Evolutionary conservation across 345 rosid species (phyloP), one percentile per base, ranked within the genome.

Genomic region (Balakata baccata): DNA sequence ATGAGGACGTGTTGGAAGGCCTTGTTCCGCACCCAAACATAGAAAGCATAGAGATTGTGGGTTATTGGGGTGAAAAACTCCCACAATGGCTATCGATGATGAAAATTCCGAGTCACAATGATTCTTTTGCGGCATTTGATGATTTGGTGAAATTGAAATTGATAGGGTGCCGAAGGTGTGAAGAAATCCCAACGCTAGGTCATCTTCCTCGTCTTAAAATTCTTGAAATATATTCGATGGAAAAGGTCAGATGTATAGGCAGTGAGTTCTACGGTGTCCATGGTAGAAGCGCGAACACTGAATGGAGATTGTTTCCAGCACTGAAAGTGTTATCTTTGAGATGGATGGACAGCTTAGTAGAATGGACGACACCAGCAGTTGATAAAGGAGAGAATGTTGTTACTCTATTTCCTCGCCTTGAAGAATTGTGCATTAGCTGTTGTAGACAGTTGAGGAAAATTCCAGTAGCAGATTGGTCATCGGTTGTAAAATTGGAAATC

Each of bases 1-100:
- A 59, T 29, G 72, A 67, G 25, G 76, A 59, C 46, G 81, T 77
- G 4, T 39, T 77, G 18, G 74, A 77, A 53, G 71, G 73, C 18
- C 68, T 79, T 11, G 39, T 64, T 45, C 76, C 73, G 71, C 79
- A 51, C 17, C 22, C 9, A 8, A 13, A 13, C 18, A 20, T 75
- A 14, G 45, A 74, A 38, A 62, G 52, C 37, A 22, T 75, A 50
- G 38, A 37, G 25, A 72, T 78, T 45, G 12, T 23, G 9, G 47
- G 46, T 14, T 75, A 66, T 38, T 3, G 3, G 25, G 82, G 78
- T 2, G 17, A 23, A 25, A n/a, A 0, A 17, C 53, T 77, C 10
- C 77, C 81, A 51, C 11, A 64, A 7, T 73, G 70, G 70, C 8
- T 67, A 5, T 47, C 49, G 58, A 67, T 47, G 22, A 1, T 43